A percentile compares a stretch with the other conserved stretches of the same genome.
Evolutionary conservation across 768 basidiomycete genomes (phyloP).

Genomic region (Hemileccinum impolitum): DNA sequence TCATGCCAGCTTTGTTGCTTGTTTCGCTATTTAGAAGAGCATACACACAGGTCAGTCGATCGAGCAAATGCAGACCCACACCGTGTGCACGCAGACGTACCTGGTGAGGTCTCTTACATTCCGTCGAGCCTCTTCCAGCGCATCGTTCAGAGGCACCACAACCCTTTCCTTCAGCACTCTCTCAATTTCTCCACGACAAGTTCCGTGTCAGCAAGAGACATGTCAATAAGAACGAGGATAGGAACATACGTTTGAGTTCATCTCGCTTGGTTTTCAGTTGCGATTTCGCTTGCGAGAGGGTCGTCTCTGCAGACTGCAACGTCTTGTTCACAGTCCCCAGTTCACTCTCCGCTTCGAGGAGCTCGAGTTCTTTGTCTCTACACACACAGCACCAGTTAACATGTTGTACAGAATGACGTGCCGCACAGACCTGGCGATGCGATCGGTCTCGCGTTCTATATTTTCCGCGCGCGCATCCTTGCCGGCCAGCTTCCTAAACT

Average conservation of each 20-base stretch:
- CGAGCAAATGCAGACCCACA: neutral
- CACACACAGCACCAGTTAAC: neutral
- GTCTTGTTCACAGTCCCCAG: conserved; percentile 46
- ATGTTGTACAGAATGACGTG: neutral
- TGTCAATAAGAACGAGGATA: neutral
- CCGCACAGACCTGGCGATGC: conserved; percentile 51
- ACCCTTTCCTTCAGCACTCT: conserved; percentile 40
- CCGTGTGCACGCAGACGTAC: conserved; percentile 5
- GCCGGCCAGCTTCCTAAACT: conserved; percentile 65
- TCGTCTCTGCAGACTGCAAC: conserved; percentile 62
- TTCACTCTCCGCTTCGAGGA: conserved; percentile 34
- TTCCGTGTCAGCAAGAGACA: neutral
- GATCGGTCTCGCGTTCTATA: conserved; percentile 73
- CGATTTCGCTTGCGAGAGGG: conserved; percentile 53
- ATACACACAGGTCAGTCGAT: neutral
- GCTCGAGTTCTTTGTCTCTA: conserved; percentile 70
- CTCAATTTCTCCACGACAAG: conserved; percentile 34
- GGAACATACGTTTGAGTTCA: conserved; percentile 54
- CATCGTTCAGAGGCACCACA: conserved; percentile 42
- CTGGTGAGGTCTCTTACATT: conserved; percentile 15
- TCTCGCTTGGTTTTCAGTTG: conserved; percentile 61
- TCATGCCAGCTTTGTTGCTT: conserved; percentile 33
- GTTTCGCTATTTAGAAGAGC: conserved; percentile 12
- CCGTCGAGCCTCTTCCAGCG: conserved; percentile 38
- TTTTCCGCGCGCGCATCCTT: conserved; percentile 54